Conservation (phyloP, 805 yeast genomes). For the Candida sanyiensis region DNA sequence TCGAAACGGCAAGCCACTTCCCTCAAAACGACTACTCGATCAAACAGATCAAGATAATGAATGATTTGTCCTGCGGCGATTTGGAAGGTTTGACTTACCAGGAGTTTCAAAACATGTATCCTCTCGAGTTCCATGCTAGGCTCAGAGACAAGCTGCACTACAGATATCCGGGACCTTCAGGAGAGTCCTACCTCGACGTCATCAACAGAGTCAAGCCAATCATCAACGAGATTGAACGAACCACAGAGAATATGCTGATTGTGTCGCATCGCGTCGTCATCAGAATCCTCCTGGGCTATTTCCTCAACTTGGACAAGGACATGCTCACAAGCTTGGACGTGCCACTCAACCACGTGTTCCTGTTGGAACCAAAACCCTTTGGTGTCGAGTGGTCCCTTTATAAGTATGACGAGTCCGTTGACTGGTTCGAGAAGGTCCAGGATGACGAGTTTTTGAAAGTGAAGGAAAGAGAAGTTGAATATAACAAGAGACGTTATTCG, state of each 20-base stretch:
- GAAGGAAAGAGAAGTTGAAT: conserved; percentile 62
- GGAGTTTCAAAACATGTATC: conserved; percentile 67
- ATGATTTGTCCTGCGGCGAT: conserved; percentile 90
- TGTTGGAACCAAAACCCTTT: conserved; percentile 88
- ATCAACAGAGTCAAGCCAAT: conserved; percentile 84
- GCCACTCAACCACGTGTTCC: conserved; percentile 85
- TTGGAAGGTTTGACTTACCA: conserved; percentile 91
- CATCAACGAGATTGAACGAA: conserved; percentile 88
- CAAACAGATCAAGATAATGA: conserved; percentile 88
- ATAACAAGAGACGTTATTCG: conserved; percentile 62
- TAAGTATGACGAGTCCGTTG: conserved; percentile 73
- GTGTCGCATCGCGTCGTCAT: conserved; percentile 90
- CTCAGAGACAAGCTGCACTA: conserved; percentile 73
- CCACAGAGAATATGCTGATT: conserved; percentile 77
- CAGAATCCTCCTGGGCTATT: conserved; percentile 81
- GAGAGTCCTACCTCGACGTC: conserved; percentile 92
- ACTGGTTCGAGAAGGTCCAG: conserved; percentile 69
- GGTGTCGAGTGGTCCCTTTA: conserved; percentile 92
- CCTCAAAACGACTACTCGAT: conserved; percentile 68
- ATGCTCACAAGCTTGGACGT: conserved; percentile 87
- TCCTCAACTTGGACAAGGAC: conserved; percentile 73
- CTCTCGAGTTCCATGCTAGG: conserved; percentile 75
- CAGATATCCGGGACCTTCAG: conserved; percentile 96
- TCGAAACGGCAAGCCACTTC: conserved; percentile 73
- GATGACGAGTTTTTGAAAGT: conserved; percentile 36